Base-by-base conservation (phyloP, 371 early-diverging fungal genomes). In the Circinella minor region DNA sequence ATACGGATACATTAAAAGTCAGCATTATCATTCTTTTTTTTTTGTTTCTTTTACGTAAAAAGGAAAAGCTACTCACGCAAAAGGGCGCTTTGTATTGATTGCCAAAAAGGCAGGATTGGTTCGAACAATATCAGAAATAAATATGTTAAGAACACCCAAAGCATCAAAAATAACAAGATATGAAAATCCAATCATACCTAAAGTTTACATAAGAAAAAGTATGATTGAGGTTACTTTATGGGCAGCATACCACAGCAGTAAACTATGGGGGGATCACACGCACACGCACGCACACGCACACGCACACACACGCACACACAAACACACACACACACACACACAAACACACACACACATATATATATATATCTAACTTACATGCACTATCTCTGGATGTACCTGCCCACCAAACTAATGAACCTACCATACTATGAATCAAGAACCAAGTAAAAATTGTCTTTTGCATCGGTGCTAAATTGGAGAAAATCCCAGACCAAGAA, bases 401-500 rank as follows among this genome's bases (percentile, higher is more conserved):
- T 57, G 81, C 77, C 70, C 81, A 72, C 77, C 85, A 90, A 0
- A 87, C 72, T 57, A 81, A 70, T n/a, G 85, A 61, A 3, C 88
- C 87, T 39, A 87, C 76, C 6, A 71, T 27, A 8, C 73, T 54
- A 55, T 90, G 88, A 13, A 84, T 62, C 8, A 84, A 11, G 38
- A 86, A 84, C 85, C 88, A 89, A 0, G 88, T 86, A 66, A 90
- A 89, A 60, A 88, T 73, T 1, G 90, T 87, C 70, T 89, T 89
- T 74, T 90, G 88, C 54, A 70, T 76, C 11, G 89, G 85, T 65
- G 77, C 67, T 14, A 90, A 72, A 1, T 69, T 71, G 1, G 83
- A 75, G 68, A 89, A 87, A 3, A 88, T 81, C n/a, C 77, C 71
- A 9, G 73, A 68, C 77, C 78, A 76, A 4, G 80, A 77, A 13